Base-by-base conservation (phyloP, 371 early-diverging fungal species). In the Mortierella sp. region DNA sequence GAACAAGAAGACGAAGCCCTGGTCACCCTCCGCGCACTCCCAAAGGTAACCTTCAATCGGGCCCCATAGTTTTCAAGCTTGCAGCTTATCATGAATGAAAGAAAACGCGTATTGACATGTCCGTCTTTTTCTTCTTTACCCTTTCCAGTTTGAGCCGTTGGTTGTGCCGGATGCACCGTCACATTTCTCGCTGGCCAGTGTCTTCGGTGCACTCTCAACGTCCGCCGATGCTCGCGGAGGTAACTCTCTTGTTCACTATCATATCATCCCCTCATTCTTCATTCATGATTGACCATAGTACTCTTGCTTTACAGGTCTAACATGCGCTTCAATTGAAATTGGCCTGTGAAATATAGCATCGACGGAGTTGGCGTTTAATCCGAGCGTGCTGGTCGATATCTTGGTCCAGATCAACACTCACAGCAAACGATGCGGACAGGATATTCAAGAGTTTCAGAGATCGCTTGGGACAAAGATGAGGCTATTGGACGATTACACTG, bases 1-100 rank as follows among this genome's bases (percentile, higher is more conserved):
- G 76, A 80, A 16, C 63, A 72, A 31, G 80, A 80, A 50, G 80
- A 80, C 55, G 80, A 80, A 39, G 77, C 68, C 9, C 48, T 80
- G 39, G 47, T 53, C 7, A 70, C 76, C 9, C 68, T 80, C 19
- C 73, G 76, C 39, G 47, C 43, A 11, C 39, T 80, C 6, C 80
- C 80, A 5, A 76, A 69, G 73, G 80, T 80, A 80, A 22, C n/a
- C n/a, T n/a, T n/a, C n/a, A n/a, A n/a, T n/a, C n/a, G 7, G 4
- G 11, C 22, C 8, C 63, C 24, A 4, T 31, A 61, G 39, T n/a
- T 6, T 37, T n/a, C 47, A 2, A 22, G 13, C 5, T 53, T 22
- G 11, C 26, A 29, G 26, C 11, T 29, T 13, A 53, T 26, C 4
- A 19, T 47, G 16, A 8, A 4, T 4, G 34, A 58, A 4, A 8